phyloP scores from a whole-genome alignment of 2,329 filamentous ascomycete species.

The Furcasterigmium furcatum region DNA sequence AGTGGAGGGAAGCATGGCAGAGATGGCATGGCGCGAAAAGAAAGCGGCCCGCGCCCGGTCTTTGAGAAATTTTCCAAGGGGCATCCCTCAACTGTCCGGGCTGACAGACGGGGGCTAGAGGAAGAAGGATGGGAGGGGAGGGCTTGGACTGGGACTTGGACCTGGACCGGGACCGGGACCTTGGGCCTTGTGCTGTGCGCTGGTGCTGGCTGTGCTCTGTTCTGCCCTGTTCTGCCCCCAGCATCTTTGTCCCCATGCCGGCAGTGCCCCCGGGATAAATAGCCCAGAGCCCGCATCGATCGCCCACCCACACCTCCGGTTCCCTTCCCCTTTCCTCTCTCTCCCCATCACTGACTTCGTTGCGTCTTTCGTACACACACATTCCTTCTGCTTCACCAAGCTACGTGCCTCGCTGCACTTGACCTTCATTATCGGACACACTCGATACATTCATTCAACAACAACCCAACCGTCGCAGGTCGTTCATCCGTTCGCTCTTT shows the following conservation, averaged over 20 bases:
- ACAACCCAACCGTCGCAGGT: too few species aligned
- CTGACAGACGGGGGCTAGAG: neutral
- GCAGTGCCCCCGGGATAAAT: neutral
- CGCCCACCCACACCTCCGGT: neutral
- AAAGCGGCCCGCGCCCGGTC: neutral
- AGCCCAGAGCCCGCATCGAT: neutral
- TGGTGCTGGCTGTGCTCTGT: too few species aligned
- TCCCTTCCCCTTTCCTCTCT: neutral
- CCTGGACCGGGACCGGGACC: too few species aligned
- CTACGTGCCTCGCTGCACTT: slow-evolving; percentile 2
- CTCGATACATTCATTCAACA: neutral
- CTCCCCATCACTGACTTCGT: neutral
- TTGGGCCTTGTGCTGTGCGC: too few species aligned
- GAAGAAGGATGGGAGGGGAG: too few species aligned
- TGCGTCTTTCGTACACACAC: neutral
- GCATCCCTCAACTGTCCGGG: neutral
- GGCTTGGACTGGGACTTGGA: too few species aligned
- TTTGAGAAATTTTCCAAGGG: neutral
- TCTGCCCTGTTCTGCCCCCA: neutral
- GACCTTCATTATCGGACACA: slow-evolving; percentile 1
- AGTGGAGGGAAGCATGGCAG: too few species aligned
- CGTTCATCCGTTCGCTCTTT: neutral
- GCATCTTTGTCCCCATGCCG: neutral
- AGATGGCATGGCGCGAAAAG: neutral
- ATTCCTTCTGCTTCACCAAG: slow-evolving; percentile 1